A percentile compares a stretch with the other conserved stretches of the same genome.
Evolutionary conservation across 106 monocot species (phyloP).

Genomic region (Chionographis japonica): DNA sequence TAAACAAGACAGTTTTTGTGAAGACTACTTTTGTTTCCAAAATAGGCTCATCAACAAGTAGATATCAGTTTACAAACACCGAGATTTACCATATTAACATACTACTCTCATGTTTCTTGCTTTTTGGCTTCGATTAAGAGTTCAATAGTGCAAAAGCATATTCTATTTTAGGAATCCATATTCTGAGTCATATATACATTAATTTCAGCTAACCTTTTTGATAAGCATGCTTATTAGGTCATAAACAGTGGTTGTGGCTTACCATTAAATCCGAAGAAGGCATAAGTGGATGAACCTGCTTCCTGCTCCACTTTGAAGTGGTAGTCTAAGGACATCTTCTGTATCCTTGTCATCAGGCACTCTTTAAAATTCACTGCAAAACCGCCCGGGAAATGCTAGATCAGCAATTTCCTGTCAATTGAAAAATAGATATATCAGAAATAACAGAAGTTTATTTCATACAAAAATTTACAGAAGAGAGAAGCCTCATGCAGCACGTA

Average conservation of each 20-base stretch:
- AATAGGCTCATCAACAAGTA: not conserved
- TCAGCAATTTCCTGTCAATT: slow-evolving; percentile 73
- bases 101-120: too few relatives aligned
- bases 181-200: too few relatives aligned
- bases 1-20: not conserved
- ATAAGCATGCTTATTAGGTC: not conserved
- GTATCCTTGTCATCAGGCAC: slow-evolving; percentile 71
- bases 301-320: slow-evolving; percentile 83
- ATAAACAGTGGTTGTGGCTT: not conserved
- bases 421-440: slow-evolving; percentile 58
- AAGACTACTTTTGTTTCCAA: not conserved
- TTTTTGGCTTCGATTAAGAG: too few relatives aligned
- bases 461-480: not conserved
- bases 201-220: too few relatives aligned
- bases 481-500: not conserved
- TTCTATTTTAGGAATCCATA: too few relatives aligned
- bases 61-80: too few relatives aligned
- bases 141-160: too few relatives aligned
- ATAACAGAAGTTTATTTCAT: slow-evolving; percentile 21
- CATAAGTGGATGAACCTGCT: slow-evolving; percentile 56
- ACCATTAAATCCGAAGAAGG: slow-evolving; percentile 84
- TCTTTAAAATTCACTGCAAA: slow-evolving; percentile 74
- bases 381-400: slow-evolving; percentile 51
- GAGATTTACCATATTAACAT: too few relatives aligned
- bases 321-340: slow-evolving; percentile 67